Conservation (phyloP, 2,329 filamentous ascomycete species). For the Trichoderma sp. region DNA sequence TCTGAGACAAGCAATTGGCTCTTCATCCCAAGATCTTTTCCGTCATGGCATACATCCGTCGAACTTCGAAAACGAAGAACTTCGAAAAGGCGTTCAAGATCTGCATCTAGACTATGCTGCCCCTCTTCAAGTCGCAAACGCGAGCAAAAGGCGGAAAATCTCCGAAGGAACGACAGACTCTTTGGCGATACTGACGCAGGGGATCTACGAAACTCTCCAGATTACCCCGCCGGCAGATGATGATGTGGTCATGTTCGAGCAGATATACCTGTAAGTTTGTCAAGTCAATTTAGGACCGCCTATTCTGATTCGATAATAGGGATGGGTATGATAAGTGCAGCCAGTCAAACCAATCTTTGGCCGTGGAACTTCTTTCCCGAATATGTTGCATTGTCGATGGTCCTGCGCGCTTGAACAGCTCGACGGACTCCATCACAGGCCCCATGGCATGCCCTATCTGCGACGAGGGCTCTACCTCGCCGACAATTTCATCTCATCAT, state of each 20-base stretch:
- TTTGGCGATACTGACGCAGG: conserved; percentile 31
- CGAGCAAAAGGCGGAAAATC: conserved; percentile 40
- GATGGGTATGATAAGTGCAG: conserved; percentile 49
- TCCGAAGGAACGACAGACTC: conserved; percentile 31
- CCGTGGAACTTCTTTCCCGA: conserved; percentile 58
- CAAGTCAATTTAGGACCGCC: neutral
- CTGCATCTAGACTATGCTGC: conserved; percentile 37
- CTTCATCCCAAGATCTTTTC: conserved; percentile 30
- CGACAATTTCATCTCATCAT: conserved; percentile 17
- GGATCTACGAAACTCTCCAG: conserved; percentile 39
- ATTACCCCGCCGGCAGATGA: conserved; percentile 32
- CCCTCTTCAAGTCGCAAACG: conserved; percentile 26
- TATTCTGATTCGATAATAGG: conserved; percentile 37
- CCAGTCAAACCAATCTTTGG: conserved; percentile 54
- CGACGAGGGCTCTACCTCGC: conserved; percentile 24
- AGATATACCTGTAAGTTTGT: conserved; percentile 52
- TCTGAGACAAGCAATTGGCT: conserved; percentile 36
- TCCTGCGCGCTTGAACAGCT: neutral
- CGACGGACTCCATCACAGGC: conserved; percentile 7
- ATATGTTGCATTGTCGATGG: conserved; percentile 41
- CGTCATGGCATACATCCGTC: conserved; percentile 36
- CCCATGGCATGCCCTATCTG: conserved; percentile 36
- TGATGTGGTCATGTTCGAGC: conserved; percentile 38
- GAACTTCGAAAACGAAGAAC: conserved; percentile 37
- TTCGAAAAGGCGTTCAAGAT: conserved; percentile 37